phyloP scores from a whole-genome alignment of 179 eudicot species.

The Actinidia arguta region DNA sequence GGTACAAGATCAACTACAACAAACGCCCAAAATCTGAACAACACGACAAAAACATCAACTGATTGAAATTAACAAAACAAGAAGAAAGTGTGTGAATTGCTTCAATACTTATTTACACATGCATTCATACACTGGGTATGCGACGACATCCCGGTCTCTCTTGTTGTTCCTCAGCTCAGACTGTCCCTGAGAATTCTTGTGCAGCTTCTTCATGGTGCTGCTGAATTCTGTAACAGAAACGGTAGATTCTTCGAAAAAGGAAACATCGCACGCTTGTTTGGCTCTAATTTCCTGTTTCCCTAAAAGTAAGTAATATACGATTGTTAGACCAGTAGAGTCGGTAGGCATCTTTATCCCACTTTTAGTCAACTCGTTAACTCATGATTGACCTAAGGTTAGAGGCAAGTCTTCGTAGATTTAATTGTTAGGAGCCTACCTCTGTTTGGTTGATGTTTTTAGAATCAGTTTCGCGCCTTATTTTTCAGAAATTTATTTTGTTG shows the following conservation, averaged over 20 bases:
- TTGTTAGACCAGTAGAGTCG: not conserved
- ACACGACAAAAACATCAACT: no score
- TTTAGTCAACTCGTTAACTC: no score
- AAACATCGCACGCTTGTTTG: conserved; percentile 77
- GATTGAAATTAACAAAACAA: no score
- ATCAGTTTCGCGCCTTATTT: no score
- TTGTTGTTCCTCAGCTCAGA: conserved; percentile 59
- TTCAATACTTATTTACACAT: no score
- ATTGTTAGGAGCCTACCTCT: not conserved
- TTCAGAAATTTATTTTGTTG: not conserved
- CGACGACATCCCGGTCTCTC: conserved; percentile 63
- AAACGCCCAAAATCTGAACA: no score
- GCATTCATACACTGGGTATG: conserved; percentile 79
- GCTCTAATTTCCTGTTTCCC: conserved; percentile 69
- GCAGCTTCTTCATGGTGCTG: conserved; percentile 55
- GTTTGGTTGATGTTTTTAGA: no score
- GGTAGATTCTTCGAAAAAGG: conserved; percentile 47
- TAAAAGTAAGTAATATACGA: not conserved
- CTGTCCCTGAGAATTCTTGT: conserved; percentile 58
- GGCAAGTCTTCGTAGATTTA: not conserved
- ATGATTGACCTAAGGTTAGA: no score
- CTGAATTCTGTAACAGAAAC: conserved; percentile 48
- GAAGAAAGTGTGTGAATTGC: no score
- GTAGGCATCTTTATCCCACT: no score
- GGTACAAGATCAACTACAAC: no score